These are phyloP conservation scores for Ogataea philodendri DNA, from an alignment of 805 yeast species.

Conservation along the genomic window DNA sequence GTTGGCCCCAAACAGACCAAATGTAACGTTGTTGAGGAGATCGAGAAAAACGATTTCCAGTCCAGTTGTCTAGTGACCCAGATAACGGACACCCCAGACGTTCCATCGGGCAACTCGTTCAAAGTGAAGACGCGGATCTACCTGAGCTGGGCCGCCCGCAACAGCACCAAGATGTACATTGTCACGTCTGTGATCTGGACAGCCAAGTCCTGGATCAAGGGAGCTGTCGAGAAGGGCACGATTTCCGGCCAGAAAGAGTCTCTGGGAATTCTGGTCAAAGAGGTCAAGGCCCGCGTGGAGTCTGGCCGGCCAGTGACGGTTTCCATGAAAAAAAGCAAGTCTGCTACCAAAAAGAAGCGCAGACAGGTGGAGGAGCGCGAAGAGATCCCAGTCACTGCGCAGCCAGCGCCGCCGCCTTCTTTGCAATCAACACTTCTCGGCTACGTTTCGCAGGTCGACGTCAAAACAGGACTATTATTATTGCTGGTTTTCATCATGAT, in stretches of 20 bases:
- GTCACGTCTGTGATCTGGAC: slow-evolving; percentile 65
- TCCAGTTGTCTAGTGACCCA: slow-evolving; percentile 50
- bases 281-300: slow-evolving; percentile 41
- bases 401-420: slow-evolving; percentile 15
- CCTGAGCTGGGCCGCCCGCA: slow-evolving; percentile 61
- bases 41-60: slow-evolving; percentile 51
- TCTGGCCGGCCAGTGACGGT: slow-evolving; percentile 11
- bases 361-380: slow-evolving; percentile 20
- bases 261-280: slow-evolving; percentile 46
- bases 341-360: slow-evolving; percentile 21
- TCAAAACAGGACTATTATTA: slow-evolving; percentile 21
- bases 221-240: slow-evolving; percentile 72
- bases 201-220: slow-evolving; percentile 74
- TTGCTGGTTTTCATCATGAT: slow-evolving; percentile 22
- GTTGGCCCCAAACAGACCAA: slow-evolving; percentile 77
- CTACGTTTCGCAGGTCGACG: slow-evolving; percentile 26
- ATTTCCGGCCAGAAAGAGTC: slow-evolving; percentile 70
- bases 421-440: slow-evolving; percentile 14
- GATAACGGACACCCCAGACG: slow-evolving; percentile 70
- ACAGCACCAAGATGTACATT: slow-evolving; percentile 50
- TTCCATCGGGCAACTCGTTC: slow-evolving; percentile 75
- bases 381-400: slow-evolving; percentile 8
- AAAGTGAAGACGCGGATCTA: slow-evolving; percentile 56
- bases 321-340: slow-evolving; percentile 15
- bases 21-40: slow-evolving; percentile 60